Evolutionary conservation across 2,329 filamentous ascomycete species (phyloP), one percentile per base, ranked within the genome.

Genomic region (Clonostachys byssicola): DNA sequence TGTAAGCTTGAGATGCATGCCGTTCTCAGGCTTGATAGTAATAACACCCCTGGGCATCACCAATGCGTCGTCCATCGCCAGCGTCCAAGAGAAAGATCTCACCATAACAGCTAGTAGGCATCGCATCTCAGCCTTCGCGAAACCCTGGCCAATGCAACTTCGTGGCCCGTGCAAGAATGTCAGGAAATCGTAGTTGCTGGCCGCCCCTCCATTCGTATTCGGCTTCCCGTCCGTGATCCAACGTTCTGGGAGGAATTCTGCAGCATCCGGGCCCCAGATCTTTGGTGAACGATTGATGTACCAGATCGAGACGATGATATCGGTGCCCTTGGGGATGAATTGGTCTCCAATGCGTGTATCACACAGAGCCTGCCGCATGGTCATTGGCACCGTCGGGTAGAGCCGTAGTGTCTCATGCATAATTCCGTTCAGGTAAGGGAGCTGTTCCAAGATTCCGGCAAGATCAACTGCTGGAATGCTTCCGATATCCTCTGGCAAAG

Each of bases 121-220:
- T 10, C 85, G 82, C 64, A 92, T 81, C 67, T 92, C 89, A 0
- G 84, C 80, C 57, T 81, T 83, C 0, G 88, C 84, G 60, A 92
- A 92, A 0, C 74, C 60, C 59, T 49, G 54, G 0, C 58, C 59
- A 13, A 62, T 57, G 33, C 59, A 62, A 12, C 58, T 55, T n/a
- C 57, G 50, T 12, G 60, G 60, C 4, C 60, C 59, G 59, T 95
- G 89, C 44, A 95, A 62, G 64, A 95, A 95, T 0, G 88, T 92
- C 63, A 92, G 60, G 52, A 87, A 84, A 2, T 80, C 75, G 59
- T 86, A 91, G 59, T 89, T 89, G 47, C 75, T 86, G 4, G 72
- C 71, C 0, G 86, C 83, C 5, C 86, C 85, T 2, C 88, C 89
- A 7, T 78, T 81, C 46, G 82, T 81, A 10, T 72, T 72, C 1